Percentiles rank a stretch among this genome's conserved stretches.
Conservation (phyloP, 148 eudicot species). For the Diospyros kaki region DNA sequence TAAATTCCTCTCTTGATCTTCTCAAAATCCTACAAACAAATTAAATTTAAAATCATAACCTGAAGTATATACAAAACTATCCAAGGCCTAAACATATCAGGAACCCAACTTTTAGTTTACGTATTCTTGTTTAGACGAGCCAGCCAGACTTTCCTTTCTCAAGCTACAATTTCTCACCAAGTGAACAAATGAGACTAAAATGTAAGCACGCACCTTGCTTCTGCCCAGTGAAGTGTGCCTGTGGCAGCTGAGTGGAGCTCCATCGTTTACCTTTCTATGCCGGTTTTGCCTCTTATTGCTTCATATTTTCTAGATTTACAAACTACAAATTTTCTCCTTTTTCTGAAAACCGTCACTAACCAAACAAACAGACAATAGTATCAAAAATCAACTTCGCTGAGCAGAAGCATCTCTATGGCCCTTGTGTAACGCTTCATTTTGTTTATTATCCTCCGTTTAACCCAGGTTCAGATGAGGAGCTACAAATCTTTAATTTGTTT, state of each 20-base stretch:
- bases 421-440: too few relatives aligned
- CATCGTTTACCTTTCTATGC: neutral
- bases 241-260: neutral
- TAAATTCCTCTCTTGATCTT: conserved; percentile 38
- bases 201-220: conserved; percentile 5
- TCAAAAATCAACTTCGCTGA: too few relatives aligned
- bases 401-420: too few relatives aligned
- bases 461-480: too few relatives aligned
- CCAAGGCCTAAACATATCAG: neutral
- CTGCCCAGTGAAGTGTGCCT: conserved; percentile 14
- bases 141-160: neutral
- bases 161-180: neutral
- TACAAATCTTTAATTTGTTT: too few relatives aligned
- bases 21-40: conserved; percentile 25
- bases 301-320: neutral
- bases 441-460: too few relatives aligned
- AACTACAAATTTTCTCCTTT: neutral
- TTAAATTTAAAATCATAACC: neutral
- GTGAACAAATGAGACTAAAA: neutral
- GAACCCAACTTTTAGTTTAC: too few relatives aligned
- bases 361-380: neutral
- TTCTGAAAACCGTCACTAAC: neutral
- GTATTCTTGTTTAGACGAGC: neutral
- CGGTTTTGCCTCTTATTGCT: neutral
- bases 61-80: too few relatives aligned